Percentiles rank a stretch among this genome's conserved stretches.
phyloP scores from a whole-genome alignment of 2,329 filamentous ascomycete species.

The Curvularia sp. region DNA sequence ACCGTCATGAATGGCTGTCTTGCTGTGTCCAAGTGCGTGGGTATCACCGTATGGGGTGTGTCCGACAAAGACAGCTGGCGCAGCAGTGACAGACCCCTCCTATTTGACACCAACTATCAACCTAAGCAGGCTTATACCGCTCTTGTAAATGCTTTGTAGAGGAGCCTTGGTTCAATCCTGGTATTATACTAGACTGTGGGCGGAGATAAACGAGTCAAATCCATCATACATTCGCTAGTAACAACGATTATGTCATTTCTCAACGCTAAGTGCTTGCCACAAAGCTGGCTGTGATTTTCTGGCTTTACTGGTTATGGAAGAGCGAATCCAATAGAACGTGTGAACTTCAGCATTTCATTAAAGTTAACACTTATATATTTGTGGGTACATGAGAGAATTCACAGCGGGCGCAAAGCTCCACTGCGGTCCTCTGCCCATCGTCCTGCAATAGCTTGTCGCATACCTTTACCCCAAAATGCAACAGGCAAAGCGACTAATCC shows the following conservation, averaged over 20 bases:
- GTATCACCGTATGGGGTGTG: slow-evolving; percentile 69
- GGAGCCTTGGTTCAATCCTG: neutral
- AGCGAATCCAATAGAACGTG: neutral
- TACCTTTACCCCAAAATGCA: slow-evolving; percentile 43
- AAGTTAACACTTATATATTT: neutral
- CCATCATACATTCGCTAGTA: neutral
- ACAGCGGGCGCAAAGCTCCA: slow-evolving; percentile 38
- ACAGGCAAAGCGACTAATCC: slow-evolving; percentile 38
- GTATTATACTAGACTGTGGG: neutral
- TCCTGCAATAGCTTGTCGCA: slow-evolving; percentile 38
- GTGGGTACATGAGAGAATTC: neutral
- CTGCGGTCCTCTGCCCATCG: slow-evolving; percentile 36
- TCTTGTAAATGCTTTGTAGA: neutral
- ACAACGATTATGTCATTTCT: no score
- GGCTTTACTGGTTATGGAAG: no score
- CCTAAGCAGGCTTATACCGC: slow-evolving; percentile 52
- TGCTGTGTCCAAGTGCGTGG: slow-evolving; percentile 65
- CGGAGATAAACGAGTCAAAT: neutral
- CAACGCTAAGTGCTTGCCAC: no score
- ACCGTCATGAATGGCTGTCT: slow-evolving; percentile 64
- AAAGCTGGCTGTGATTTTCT: no score
- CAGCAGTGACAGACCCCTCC: slow-evolving; percentile 45
- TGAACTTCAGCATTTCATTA: neutral
- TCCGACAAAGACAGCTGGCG: slow-evolving; percentile 55
- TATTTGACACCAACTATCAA: slow-evolving; percentile 53